These are phyloP conservation scores for Thielaviopsis cerberus DNA, from an alignment of 2,329 filamentous ascomycete species.

Conservation along the genomic window DNA sequence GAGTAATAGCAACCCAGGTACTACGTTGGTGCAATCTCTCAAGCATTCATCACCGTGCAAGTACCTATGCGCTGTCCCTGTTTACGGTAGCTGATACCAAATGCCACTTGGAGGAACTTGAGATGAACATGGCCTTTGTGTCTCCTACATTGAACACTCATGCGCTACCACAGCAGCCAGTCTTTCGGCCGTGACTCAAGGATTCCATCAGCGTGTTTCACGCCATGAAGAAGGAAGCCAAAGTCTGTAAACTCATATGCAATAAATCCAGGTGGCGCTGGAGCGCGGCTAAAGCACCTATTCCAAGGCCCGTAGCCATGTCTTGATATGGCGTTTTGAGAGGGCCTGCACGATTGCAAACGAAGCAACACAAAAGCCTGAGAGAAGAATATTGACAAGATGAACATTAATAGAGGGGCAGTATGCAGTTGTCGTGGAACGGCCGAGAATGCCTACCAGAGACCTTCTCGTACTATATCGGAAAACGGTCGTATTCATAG, in stretches of 20 bases:
- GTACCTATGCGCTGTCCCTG: too few species aligned
- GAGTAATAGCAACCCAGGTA: not conserved
- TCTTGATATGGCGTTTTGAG: not conserved
- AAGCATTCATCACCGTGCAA: not conserved
- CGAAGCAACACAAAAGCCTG: not conserved
- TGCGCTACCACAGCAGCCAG: not conserved
- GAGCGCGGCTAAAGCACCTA: not conserved
- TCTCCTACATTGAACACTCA: not conserved
- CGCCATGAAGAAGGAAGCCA: not conserved
- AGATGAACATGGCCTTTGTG: not conserved
- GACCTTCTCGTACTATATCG: not conserved
- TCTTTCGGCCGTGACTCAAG: not conserved
- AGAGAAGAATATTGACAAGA: not conserved
- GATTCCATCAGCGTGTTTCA: not conserved
- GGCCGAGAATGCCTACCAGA: not conserved
- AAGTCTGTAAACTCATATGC: not conserved
- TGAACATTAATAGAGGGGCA: not conserved
- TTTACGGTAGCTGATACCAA: not conserved
- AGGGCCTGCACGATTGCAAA: not conserved
- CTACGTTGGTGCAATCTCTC: not conserved
- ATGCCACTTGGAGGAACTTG: not conserved
- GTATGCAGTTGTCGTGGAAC: not conserved
- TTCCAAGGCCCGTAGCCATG: not conserved
- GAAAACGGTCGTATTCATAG: not conserved
- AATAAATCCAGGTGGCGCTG: not conserved